Evolutionary conservation across 2,329 filamentous ascomycete genomes (phyloP).

Genomic region (Emmonsiellopsis sp.): DNA sequence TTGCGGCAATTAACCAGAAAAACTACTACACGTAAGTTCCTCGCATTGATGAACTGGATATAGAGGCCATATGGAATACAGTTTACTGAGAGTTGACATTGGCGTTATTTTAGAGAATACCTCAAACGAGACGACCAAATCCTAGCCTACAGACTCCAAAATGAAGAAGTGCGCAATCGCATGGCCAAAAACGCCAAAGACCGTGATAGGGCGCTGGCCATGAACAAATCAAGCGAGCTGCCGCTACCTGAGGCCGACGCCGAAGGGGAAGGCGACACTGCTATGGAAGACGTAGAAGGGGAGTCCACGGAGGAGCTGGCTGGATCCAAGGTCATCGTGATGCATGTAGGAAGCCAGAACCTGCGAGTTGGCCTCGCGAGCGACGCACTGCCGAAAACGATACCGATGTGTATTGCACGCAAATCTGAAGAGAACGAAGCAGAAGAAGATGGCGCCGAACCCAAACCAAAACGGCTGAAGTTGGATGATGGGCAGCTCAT

Average conservation of each 20-base stretch:
- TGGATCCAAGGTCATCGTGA: slow-evolving; percentile 84
- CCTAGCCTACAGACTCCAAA: slow-evolving; percentile 76
- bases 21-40: slow-evolving; percentile 87
- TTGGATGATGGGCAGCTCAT: slow-evolving; percentile 42
- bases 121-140: slow-evolving; percentile 98
- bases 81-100: background rate
- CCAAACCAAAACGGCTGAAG: slow-evolving; percentile 59
- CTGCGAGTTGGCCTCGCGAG: slow-evolving; percentile 90
- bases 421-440: slow-evolving; percentile 71
- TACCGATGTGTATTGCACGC: slow-evolving; percentile 85
- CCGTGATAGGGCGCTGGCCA: slow-evolving; percentile 73
- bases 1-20: slow-evolving; percentile 95
- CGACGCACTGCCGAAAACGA: slow-evolving; percentile 85
- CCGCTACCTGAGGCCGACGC: slow-evolving; percentile 42
- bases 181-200: slow-evolving; percentile 83
- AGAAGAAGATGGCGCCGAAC: slow-evolving; percentile 71
- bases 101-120: slow-evolving; percentile 60
- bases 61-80: too few relatives aligned
- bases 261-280: slow-evolving; percentile 41
- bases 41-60: background rate
- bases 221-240: slow-evolving; percentile 59
- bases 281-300: slow-evolving; percentile 49
- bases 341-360: slow-evolving; percentile 93
- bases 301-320: slow-evolving; percentile 53
- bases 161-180: slow-evolving; percentile 74